A percentile compares a stretch with the other conserved stretches of the same genome.
phyloP scores from a whole-genome alignment of 257 asterid genomes.

The Lycium barbarum region DNA sequence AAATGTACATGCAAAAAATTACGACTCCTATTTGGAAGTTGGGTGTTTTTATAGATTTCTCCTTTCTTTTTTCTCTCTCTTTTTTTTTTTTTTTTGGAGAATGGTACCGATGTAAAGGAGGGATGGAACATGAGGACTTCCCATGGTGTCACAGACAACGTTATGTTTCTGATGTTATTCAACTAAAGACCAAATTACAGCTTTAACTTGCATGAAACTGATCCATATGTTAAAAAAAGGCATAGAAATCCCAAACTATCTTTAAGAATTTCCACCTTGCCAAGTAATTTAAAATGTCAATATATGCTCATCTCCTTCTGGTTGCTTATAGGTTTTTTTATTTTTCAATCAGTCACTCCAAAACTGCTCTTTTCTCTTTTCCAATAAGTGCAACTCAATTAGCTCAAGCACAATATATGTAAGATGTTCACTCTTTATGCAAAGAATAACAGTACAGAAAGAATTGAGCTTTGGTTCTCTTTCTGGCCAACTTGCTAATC shows the following conservation, averaged over 20 bases:
- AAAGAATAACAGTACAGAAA: not conserved
- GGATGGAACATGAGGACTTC: not conserved
- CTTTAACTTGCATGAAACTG: not conserved
- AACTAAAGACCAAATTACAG: not conserved
- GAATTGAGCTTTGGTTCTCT: not conserved
- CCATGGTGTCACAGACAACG: not conserved
- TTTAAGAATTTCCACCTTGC: not conserved
- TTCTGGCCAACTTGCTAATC: not conserved
- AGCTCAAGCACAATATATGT: not conserved
- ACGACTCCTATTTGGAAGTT: not conserved
- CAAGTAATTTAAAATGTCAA: constrained; percentile 11
- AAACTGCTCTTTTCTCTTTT: not conserved
- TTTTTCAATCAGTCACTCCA: not conserved
- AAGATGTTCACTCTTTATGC: not conserved
- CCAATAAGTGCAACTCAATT: not conserved
- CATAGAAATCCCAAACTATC: not conserved
- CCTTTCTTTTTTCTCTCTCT: no score
- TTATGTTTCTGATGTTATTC: not conserved
- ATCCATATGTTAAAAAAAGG: not conserved
- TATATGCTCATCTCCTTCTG: not conserved
- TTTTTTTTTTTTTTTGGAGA: not conserved
- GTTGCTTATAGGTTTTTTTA: not conserved
- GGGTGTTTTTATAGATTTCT: not conserved
- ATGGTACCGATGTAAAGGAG: not conserved
- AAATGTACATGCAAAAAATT: not conserved